A percentile compares a stretch with the other conserved stretches of the same genome.
These are phyloP conservation scores for Euclidium syriacum DNA, from an alignment of 345 rosid genomes.

Conservation along the genomic window DNA sequence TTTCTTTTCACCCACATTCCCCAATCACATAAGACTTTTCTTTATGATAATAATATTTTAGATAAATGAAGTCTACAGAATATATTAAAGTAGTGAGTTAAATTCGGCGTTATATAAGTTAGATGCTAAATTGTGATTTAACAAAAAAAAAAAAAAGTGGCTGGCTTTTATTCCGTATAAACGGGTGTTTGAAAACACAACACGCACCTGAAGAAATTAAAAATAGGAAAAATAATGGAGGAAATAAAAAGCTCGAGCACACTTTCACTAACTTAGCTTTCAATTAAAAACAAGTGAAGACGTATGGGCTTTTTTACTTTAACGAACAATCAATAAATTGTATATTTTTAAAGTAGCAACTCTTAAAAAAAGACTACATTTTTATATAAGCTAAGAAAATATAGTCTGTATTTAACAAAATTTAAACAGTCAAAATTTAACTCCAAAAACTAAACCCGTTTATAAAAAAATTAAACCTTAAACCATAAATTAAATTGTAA, in stretches of 20 bases:
- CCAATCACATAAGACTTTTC: constrained; percentile 19
- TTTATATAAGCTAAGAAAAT: too few species aligned
- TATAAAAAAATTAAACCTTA: too few species aligned
- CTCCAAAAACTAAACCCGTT: too few species aligned
- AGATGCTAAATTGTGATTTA: background rate
- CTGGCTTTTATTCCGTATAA: constrained; percentile 20
- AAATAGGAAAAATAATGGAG: constrained; percentile 1
- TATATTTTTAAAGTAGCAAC: too few species aligned
- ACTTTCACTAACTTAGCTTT: constrained; percentile 37
- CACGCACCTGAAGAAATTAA: constrained; percentile 26
- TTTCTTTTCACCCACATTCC: constrained; percentile 27
- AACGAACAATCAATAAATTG: constrained; percentile 18
- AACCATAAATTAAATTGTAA: too few species aligned
- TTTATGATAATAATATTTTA: background rate
- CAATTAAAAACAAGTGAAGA: background rate
- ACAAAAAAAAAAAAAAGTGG: background rate
- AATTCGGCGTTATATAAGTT: constrained; percentile 17
- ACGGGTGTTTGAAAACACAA: constrained; percentile 27
- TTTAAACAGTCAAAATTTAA: too few species aligned
- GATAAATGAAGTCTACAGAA: constrained; percentile 1
- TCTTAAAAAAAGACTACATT: too few species aligned
- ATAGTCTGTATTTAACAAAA: too few species aligned
- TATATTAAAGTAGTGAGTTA: constrained; percentile 18
- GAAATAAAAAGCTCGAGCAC: constrained; percentile 18
- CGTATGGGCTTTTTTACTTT: constrained; percentile 16